These are phyloP conservation scores for Aspergillus luchuensis DNA, from an alignment of 2,329 filamentous ascomycete genomes.

Conservation along the genomic window DNA sequence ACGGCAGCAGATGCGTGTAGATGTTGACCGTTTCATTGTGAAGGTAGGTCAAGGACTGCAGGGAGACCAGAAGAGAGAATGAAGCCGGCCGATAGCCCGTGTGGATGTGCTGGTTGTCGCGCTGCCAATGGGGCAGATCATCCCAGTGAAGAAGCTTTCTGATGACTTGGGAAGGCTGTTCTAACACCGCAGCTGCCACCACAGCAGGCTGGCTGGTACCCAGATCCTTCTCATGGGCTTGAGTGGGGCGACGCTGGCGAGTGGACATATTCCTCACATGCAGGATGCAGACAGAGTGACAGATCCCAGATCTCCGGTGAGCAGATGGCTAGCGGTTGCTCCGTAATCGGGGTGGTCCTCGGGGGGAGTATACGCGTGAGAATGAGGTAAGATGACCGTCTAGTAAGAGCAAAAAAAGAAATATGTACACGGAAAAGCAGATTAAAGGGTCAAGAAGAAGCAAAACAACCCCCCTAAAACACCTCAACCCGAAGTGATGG, in stretches of 20 bases:
- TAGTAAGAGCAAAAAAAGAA: not conserved
- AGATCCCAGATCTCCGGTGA: slow-evolving; percentile 7
- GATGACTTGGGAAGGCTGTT: slow-evolving; percentile 32
- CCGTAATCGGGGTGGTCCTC: not conserved
- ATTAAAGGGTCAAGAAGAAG: not conserved
- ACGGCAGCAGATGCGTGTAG: slow-evolving; percentile 70
- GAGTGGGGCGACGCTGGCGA: slow-evolving; percentile 36
- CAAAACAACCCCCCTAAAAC: not conserved
- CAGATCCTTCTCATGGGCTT: slow-evolving; percentile 22
- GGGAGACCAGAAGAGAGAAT: slow-evolving; percentile 61
- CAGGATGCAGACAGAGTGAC: slow-evolving; percentile 13
- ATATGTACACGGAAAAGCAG: not conserved
- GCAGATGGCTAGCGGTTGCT: not conserved
- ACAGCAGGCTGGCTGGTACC: slow-evolving; percentile 27
- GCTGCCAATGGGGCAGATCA: slow-evolving; percentile 56
- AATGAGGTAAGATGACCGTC: not conserved
- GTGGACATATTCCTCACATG: slow-evolving; percentile 31
- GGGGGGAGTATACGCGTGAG: not conserved
- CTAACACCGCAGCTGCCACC: slow-evolving; percentile 30
- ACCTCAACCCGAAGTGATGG: not conserved
- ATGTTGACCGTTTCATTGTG: slow-evolving; percentile 74
- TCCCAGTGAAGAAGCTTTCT: slow-evolving; percentile 52
- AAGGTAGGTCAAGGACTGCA: slow-evolving; percentile 61
- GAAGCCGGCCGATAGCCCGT: slow-evolving; percentile 67
- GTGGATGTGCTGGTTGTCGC: slow-evolving; percentile 70